Evolutionary conservation across 208 protist genomes (phyloP).

Genomic region (Trypanosoma brucei): DNA sequence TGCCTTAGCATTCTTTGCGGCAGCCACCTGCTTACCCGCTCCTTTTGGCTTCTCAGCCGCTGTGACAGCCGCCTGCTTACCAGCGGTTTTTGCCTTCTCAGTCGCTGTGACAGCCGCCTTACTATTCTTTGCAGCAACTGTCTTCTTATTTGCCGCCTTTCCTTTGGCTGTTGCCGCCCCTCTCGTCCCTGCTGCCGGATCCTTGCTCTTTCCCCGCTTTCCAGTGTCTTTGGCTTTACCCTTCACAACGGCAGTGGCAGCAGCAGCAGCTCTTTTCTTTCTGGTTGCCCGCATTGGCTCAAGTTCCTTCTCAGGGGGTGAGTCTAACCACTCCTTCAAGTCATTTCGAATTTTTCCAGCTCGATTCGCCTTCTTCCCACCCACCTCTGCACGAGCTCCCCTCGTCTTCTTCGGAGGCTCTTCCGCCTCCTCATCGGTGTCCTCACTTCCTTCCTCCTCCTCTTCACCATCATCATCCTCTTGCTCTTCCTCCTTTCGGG

Average conservation of each 20-base stretch:
- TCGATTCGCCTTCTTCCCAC: not conserved
- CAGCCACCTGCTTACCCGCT: not conserved
- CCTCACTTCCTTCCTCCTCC: constrained; percentile 44
- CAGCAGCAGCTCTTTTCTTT: constrained; percentile 22
- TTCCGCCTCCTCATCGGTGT: not conserved
- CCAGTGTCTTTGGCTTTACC: constrained; percentile 15
- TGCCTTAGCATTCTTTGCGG: constrained; percentile 14
- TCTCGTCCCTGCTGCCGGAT: constrained; percentile 1
- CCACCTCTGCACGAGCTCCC: constrained; percentile 9
- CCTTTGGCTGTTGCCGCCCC: constrained; percentile 13
- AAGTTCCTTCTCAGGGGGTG: constrained; percentile 33
- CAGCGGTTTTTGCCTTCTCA: not conserved
- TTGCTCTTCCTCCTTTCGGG: constrained; percentile 22
- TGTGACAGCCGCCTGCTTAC: not conserved
- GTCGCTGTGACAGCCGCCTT: constrained; percentile 4
- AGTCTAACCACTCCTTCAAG: constrained; percentile 78
- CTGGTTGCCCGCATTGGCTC: constrained; percentile 3
- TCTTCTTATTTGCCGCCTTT: constrained; percentile 2
- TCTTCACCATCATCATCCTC: constrained; percentile 40
- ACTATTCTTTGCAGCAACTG: constrained; percentile 1
- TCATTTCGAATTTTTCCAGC: constrained; percentile 18
- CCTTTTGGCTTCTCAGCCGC: constrained; percentile 5
- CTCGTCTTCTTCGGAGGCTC: constrained; percentile 2
- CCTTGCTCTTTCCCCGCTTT: constrained; percentile 14
- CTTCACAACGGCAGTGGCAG: constrained; percentile 20